Conservation (phyloP, 2,329 filamentous ascomycete species). For the Fusarium sp. region DNA sequence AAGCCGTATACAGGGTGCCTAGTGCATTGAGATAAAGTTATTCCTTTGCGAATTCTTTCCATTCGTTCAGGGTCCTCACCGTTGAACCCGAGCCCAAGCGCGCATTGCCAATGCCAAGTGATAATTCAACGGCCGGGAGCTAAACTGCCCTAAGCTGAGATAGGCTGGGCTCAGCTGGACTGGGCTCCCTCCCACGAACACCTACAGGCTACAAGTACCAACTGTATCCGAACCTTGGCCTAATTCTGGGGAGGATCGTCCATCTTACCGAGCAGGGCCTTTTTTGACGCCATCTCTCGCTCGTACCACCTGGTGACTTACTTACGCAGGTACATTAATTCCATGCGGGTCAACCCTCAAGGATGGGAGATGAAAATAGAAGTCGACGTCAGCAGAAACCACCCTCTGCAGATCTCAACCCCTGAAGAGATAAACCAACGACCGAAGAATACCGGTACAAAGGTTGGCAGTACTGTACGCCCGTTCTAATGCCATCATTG, state of each 20-base stretch:
- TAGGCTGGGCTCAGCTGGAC: constrained; percentile 1
- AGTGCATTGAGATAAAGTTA: too few relatives aligned
- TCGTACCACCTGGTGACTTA: constrained; percentile 44
- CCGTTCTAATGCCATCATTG: constrained; percentile 27
- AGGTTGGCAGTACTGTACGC: constrained; percentile 2
- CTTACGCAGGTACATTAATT: constrained; percentile 37
- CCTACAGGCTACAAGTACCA: not conserved
- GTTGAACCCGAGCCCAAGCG: constrained; percentile 25
- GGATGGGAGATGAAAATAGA: constrained; percentile 40
- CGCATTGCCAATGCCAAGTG: constrained; percentile 23
- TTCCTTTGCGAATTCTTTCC: too few relatives aligned
- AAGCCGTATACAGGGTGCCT: too few relatives aligned
- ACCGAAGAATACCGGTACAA: constrained; percentile 20
- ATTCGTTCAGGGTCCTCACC: not conserved
- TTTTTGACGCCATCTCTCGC: constrained; percentile 43
- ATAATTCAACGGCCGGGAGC: constrained; percentile 41
- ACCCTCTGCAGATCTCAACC: constrained; percentile 39
- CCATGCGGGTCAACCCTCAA: not conserved
- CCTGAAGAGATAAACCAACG: constrained; percentile 28
- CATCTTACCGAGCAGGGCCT: constrained; percentile 39
- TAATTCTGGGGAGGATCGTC: constrained; percentile 43
- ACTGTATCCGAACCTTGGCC: not conserved
- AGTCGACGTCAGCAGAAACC: constrained; percentile 41
- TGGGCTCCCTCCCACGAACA: constrained; percentile 18
- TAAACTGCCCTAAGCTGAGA: constrained; percentile 23